Conservation (phyloP, 2,329 filamentous ascomycete species). For the Teratosphaeria gauchensis region DNA sequence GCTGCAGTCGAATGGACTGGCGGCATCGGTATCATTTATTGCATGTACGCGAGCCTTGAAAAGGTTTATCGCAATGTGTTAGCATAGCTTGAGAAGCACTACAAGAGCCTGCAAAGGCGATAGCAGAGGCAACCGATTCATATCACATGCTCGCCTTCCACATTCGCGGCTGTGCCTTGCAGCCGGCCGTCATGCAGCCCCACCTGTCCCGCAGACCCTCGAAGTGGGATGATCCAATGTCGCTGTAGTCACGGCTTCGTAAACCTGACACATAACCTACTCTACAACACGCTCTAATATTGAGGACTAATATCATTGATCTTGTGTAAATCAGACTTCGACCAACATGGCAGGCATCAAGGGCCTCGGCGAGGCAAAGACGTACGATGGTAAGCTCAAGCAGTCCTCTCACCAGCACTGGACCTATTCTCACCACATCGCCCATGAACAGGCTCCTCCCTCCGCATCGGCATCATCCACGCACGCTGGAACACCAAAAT, state of each 20-base stretch:
- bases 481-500: conserved; percentile 89
- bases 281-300: too few relatives aligned
- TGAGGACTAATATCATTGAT: too few relatives aligned
- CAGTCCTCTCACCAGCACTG: conserved; percentile 14
- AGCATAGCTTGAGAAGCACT: background rate
- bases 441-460: conserved; percentile 37
- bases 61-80: background rate
- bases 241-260: too few relatives aligned
- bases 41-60: background rate
- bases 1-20: background rate
- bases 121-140: background rate
- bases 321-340: background rate
- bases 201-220: background rate
- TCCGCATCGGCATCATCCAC: conserved; percentile 91
- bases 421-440: conserved; percentile 51
- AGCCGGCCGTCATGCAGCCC: background rate
- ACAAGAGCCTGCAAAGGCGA: background rate
- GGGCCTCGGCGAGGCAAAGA: conserved; percentile 51
- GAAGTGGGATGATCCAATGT: background rate
- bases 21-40: background rate
- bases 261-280: too few relatives aligned
- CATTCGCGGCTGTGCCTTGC: background rate
- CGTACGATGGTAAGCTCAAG: conserved; percentile 42
- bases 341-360: conserved; percentile 46
- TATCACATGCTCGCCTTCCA: background rate